A percentile compares a stretch with the other conserved stretches of the same genome.
Conservation (phyloP, 2,329 filamentous ascomycete genomes). For the Didymella arachidicola region DNA sequence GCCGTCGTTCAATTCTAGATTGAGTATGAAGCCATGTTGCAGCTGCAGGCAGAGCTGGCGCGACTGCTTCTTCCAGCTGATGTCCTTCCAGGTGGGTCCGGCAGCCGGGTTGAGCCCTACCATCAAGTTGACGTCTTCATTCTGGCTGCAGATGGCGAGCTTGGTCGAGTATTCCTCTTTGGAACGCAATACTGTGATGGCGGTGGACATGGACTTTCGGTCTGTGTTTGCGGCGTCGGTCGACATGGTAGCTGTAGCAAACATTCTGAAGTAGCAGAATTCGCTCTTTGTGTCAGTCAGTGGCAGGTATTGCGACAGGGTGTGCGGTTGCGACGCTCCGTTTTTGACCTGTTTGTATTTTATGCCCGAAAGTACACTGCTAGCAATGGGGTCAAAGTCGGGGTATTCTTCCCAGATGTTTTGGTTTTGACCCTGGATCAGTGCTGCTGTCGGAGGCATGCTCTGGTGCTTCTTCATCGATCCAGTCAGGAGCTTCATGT, state of each 20-base stretch:
- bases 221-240: conserved; percentile 73
- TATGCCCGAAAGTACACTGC: conserved; percentile 65
- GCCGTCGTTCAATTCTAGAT: conserved; percentile 73
- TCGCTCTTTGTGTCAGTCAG: conserved; percentile 75
- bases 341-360: conserved; percentile 28
- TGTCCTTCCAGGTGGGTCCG: conserved; percentile 80
- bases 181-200: conserved; percentile 77
- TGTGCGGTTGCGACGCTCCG: conserved; percentile 53
- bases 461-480: conserved; percentile 88
- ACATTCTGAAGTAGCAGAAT: conserved; percentile 82
- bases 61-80: conserved; percentile 77
- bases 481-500: conserved; percentile 75
- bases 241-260: conserved; percentile 76
- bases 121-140: conserved; percentile 75
- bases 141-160: conserved; percentile 80
- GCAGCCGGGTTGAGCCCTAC: conserved; percentile 73
- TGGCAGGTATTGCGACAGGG: conserved; percentile 74
- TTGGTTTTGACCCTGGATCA: conserved; percentile 82
- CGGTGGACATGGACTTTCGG: conserved; percentile 73
- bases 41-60: conserved; percentile 73
- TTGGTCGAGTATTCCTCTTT: conserved; percentile 73
- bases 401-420: conserved; percentile 85
- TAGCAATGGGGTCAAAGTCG: conserved; percentile 73
- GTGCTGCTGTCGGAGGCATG: conserved; percentile 68
- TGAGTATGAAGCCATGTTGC: conserved; percentile 77